phyloP scores from a whole-genome alignment of 345 rosid species.

The Erysimum cheiranthoides region DNA sequence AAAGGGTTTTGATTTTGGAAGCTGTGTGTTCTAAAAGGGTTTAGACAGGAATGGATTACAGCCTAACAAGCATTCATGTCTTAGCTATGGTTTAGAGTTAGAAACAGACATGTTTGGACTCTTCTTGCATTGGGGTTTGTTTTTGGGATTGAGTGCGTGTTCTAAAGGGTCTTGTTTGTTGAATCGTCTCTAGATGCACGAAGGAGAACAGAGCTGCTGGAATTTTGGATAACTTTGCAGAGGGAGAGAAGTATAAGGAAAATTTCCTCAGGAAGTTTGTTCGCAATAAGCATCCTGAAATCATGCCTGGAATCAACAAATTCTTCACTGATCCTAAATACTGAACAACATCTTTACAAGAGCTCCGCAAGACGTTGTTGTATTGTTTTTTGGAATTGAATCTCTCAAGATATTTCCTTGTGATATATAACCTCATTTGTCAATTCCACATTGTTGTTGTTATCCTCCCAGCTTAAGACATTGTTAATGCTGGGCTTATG shows the following conservation, averaged over 20 bases:
- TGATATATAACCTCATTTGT: constrained; percentile 24
- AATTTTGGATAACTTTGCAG: constrained; percentile 78
- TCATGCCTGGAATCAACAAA: constrained; percentile 87
- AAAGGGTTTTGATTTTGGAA: not conserved
- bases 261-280: constrained; percentile 76
- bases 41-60: no score
- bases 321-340: constrained; percentile 85
- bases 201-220: constrained; percentile 95
- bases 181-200: constrained; percentile 57
- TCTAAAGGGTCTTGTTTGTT: not conserved
- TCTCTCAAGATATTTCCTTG: constrained; percentile 23
- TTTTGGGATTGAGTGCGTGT: not conserved
- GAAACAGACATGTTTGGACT: not conserved
- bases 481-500: constrained; percentile 22
- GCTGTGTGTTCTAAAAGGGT: not conserved
- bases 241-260: constrained; percentile 85
- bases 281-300: constrained; percentile 75
- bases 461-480: constrained; percentile 24
- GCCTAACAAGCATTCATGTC: no score
- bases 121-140: not conserved
- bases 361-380: not conserved
- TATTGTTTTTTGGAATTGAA: constrained; percentile 26
- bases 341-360: constrained; percentile 15
- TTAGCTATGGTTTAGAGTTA: not conserved
- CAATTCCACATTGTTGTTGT: constrained; percentile 24